These are phyloP conservation scores for Rhizopus stolonifer DNA, from an alignment of 371 early-diverging fungal genomes.

Conservation along the genomic window DNA sequence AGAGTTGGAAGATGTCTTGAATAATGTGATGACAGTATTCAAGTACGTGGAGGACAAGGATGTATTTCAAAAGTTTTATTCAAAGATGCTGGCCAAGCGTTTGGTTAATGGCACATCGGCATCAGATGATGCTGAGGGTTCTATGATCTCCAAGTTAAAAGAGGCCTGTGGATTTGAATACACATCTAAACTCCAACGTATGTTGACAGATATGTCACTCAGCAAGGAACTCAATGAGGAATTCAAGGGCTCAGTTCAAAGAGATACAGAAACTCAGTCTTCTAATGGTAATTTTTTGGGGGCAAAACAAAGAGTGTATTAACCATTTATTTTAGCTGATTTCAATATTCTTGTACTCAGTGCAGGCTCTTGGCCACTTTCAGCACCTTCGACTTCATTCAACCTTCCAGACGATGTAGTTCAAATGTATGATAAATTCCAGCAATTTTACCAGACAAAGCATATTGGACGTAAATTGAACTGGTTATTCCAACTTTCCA, in stretches of 20 bases:
- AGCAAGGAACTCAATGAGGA: slow-evolving; percentile 69
- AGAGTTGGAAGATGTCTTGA: slow-evolving; percentile 83
- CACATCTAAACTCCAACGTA: slow-evolving; percentile 83
- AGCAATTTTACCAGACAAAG: slow-evolving; percentile 79
- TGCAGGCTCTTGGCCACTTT: slow-evolving; percentile 91
- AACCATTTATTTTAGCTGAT: slow-evolving; percentile 52
- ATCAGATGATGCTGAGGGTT: slow-evolving; percentile 74
- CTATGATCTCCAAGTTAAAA: slow-evolving; percentile 70
- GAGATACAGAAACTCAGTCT: slow-evolving; percentile 36
- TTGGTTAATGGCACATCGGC: slow-evolving; percentile 73
- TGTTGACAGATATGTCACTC: slow-evolving; percentile 87
- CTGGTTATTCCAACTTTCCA: slow-evolving; percentile 90
- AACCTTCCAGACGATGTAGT: slow-evolving; percentile 83
- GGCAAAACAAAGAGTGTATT: not conserved
- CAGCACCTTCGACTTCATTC: slow-evolving; percentile 73
- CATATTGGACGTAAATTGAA: slow-evolving; percentile 85
- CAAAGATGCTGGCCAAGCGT: slow-evolving; percentile 82
- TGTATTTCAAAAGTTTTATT: slow-evolving; percentile 93
- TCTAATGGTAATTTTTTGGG: slow-evolving; percentile 48
- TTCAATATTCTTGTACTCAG: slow-evolving; percentile 86
- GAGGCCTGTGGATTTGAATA: slow-evolving; percentile 87
- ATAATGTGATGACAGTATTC: slow-evolving; percentile 82
- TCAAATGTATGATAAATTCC: slow-evolving; percentile 79
- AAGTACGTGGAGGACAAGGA: slow-evolving; percentile 92
- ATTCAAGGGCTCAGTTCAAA: slow-evolving; percentile 56